Percentiles rank a stretch among this genome's conserved stretches.
Conservation (phyloP, 1,284 basidiomycete genomes). For the Rhodofomes roseus region DNA sequence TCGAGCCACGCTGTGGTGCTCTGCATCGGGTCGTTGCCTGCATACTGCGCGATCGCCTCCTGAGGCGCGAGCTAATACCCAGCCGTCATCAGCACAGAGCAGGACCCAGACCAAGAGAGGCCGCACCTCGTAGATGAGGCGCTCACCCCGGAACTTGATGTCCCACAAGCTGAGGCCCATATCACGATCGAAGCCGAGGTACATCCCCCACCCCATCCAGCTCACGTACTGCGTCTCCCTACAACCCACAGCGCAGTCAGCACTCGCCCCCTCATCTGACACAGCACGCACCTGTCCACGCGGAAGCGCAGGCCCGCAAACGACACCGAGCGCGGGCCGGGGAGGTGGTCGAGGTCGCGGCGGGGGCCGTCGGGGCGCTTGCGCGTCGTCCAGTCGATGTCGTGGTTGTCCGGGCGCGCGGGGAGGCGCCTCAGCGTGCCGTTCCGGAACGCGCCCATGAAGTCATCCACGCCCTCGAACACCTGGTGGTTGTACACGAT, state of each 20-base stretch:
- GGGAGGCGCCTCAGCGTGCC: conserved; percentile 47
- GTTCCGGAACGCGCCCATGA: conserved; percentile 48
- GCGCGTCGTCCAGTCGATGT: conserved; percentile 44
- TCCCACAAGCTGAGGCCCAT: conserved; percentile 70
- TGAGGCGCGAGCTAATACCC: conserved; percentile 46
- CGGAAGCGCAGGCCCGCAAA: conserved; percentile 57
- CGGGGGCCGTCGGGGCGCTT: conserved; percentile 32
- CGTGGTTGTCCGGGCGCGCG: conserved; percentile 28
- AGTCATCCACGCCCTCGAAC: conserved; percentile 43
- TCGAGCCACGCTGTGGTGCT: conserved; percentile 63
- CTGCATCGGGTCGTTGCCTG: conserved; percentile 64
- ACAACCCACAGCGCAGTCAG: neutral
- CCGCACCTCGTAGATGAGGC: conserved; percentile 61
- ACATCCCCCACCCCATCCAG: conserved; percentile 66
- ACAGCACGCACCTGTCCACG: conserved; percentile 36
- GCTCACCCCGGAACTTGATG: conserved; percentile 55
- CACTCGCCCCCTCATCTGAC: too few species aligned
- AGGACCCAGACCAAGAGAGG: neutral
- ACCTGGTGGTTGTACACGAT: conserved; percentile 59
- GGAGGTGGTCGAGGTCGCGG: conserved; percentile 58
- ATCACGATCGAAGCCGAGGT: conserved; percentile 60
- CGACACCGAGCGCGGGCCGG: conserved; percentile 56
- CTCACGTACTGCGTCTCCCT: conserved; percentile 47
- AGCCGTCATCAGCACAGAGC: neutral
- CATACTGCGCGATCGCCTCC: conserved; percentile 63